Base-by-base conservation (phyloP, 306 rosid genomes). In the Mucuna pruriens region DNA sequence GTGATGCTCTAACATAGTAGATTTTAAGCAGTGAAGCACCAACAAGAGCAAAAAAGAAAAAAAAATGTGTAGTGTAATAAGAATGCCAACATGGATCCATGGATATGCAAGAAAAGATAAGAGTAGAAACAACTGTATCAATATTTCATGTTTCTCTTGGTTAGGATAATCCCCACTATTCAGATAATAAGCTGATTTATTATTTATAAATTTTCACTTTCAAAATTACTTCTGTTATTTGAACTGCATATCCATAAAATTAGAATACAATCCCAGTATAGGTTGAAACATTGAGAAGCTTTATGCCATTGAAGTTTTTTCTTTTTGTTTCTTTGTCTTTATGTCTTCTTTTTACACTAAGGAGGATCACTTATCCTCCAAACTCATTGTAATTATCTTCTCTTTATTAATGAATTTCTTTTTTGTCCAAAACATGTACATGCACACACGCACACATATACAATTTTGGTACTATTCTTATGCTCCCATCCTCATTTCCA, bases 401-500 rank as follows among this genome's bases (percentile, higher is more conserved):
- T 34, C 31, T 20, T 23, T 22, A 65, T 31, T 39, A 74, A 74
- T 12, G 61, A 65, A 73, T 8, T 61, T 60, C 36, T 58, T 44
- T 46, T 29, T 58, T 23, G n/a, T 33, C 19, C 42, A 34, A 71
- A 62, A 20, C 68, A 20, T 5, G 3, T 58, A 39, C 61, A 13
- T 13, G 34, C 25, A 40, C 4, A n/a, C 6, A 29, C 1, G 2
- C 29, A 10, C 7, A 5, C 44, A 26, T 34, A 51, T 22, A 70
- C 17, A 75, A 51, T 22, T 17, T 71, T 58, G 9, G 44, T 36
- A 61, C 69, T 58, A 74, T 39, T 57, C 33, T 54, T 33, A 63
- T 17, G 80, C 51, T 17, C 51, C 46, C 45, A 72, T 65, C 79
- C 54, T 68, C 76, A 64, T 31, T 64, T 79, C 66, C 70, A 44